phyloP scores from a whole-genome alignment of 2,329 filamentous ascomycete genomes.

The Emergomyces pasteurianus region DNA sequence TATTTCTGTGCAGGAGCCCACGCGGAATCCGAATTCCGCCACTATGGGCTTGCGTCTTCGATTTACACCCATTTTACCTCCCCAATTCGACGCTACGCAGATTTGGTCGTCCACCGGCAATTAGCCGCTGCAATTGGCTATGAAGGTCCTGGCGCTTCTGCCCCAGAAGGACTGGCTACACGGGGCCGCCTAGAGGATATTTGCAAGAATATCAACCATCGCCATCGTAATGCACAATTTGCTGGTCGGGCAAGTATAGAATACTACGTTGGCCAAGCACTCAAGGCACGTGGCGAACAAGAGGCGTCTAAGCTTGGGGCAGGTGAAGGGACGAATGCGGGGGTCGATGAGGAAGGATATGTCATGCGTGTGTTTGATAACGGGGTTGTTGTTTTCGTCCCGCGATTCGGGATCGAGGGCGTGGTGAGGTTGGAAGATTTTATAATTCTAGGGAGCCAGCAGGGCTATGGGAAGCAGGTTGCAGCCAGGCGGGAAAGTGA shows the following conservation, averaged over 20 bases:
- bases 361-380: conserved; percentile 97
- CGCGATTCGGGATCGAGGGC: conserved; percentile 88
- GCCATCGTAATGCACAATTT: conserved; percentile 93
- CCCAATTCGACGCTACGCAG: conserved; percentile 94
- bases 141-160: conserved; percentile 47
- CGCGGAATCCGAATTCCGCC: conserved; percentile 84
- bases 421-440: conserved; percentile 79
- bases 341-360: conserved; percentile 75
- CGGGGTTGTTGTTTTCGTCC: conserved; percentile 92
- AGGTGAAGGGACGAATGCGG: conserved; percentile 17
- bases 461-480: conserved; percentile 13
- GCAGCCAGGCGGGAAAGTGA: conserved; percentile 51
- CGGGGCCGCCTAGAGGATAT: conserved; percentile 80
- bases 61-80: conserved; percentile 99
- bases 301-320: conserved; percentile 15
- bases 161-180: conserved; percentile 70
- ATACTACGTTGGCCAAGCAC: conserved; percentile 94
- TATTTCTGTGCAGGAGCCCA: conserved; percentile 96
- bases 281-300: conserved; percentile 56
- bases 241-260: conserved; percentile 89
- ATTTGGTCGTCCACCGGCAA: conserved; percentile 86
- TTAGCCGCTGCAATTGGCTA: conserved; percentile 92
- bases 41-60: conserved; percentile 89
- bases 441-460: conserved; percentile 37
- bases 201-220: conserved; percentile 96